Evolutionary conservation across 2,329 filamentous ascomycete genomes (phyloP), one percentile per base, ranked within the genome.

Genomic region (Ascocoryne sarcoides): DNA sequence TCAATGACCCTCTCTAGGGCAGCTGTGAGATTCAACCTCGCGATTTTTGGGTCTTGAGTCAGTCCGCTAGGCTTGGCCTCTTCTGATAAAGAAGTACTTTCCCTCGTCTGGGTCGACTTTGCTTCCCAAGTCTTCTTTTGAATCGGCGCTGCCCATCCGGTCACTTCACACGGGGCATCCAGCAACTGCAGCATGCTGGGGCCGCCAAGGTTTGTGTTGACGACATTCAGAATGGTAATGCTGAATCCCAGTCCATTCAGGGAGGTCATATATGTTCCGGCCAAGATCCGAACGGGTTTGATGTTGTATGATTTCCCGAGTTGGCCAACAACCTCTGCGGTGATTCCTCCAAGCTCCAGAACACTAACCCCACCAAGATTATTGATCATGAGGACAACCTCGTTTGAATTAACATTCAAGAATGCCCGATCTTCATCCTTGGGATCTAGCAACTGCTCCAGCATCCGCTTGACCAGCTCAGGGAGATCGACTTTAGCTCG

Each of bases 191-290:
- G 61, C 61, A 84, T 70, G 8, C 74, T 76, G 33, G 55, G 55
- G 21, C 57, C 57, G 3, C 56, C 58, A 30, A 60, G 48, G 29
- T 59, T 41, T 1, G 75, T 76, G 47, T 82, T 75, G 5, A 66
- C 65, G 7, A 82, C 64, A 56, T 75, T 79, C 23, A 85, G 64
- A 10, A 85, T 56, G 3, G 78, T 80, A 41, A 84, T 73, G 46
- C 77, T 82, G 63, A 86, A 85, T 4, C 82, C 82, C 5, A 82
- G 66, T 1, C 79, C 80, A 49, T 86, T 84, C 46, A 86, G 60
- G 47, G 78, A 82, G 14, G 81, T 84, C 70, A 85, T 78, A 62
- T 79, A 85, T 0, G 79, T 82, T 9, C 80, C 77, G 20, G 76
- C 66, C 28, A 84, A 66, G 33, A 81, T 70, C 30, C 79, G 65